These are phyloP conservation scores for Zasmidium angulare DNA, from an alignment of 2,329 filamentous ascomycete genomes.

Conservation along the genomic window DNA sequence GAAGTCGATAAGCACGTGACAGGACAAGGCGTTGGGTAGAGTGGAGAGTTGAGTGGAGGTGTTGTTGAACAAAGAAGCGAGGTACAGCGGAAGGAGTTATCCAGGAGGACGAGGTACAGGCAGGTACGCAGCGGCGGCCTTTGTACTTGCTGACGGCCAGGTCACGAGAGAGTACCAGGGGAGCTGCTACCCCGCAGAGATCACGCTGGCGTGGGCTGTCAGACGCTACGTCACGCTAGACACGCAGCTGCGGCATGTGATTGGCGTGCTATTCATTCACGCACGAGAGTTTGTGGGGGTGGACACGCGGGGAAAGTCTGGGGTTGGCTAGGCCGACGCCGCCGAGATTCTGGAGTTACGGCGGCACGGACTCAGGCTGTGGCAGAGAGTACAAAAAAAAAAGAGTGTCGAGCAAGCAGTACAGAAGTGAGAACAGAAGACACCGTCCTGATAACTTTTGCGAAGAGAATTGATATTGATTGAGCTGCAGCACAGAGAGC, in stretches of 20 bases:
- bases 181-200: background rate
- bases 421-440: no score
- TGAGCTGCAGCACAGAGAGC: background rate
- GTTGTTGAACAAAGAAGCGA: slow-evolving; percentile 3
- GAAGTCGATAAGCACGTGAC: background rate
- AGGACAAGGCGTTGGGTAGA: background rate
- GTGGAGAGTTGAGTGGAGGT: slow-evolving; percentile 5
- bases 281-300: background rate
- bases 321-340: background rate
- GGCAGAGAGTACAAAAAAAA: background rate
- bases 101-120: background rate
- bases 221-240: background rate
- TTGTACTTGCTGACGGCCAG: background rate
- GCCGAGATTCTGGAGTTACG: background rate
- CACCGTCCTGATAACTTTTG: no score
- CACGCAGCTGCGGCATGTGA: background rate
- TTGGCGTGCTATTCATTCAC: background rate
- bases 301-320: background rate
- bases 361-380: background rate
- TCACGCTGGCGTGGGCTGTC: background rate
- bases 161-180: slow-evolving; percentile 1
- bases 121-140: slow-evolving; percentile 1
- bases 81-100: slow-evolving; percentile 7
- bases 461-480: background rate
- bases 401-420: no score